These are phyloP conservation scores for Uronychia binucleata DNA, from an alignment of 73 alveolate genomes.

Conservation along the genomic window DNA sequence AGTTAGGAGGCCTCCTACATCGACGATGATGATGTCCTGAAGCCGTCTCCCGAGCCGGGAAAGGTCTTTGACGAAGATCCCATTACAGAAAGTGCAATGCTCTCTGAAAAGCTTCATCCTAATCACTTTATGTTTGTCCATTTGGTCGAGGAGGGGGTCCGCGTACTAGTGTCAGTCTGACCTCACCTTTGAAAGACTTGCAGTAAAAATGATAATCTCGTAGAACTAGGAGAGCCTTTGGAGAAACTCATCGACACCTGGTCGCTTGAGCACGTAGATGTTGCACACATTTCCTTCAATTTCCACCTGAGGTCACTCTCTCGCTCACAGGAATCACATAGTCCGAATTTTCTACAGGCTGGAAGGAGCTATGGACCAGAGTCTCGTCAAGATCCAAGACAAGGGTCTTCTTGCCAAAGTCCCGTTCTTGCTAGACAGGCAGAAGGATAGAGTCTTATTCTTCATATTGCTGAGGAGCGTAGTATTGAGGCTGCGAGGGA, in stretches of 20 bases:
- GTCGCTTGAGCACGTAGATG: slow-evolving; percentile 67
- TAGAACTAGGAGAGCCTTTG: slow-evolving; percentile 44
- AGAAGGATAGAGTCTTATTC: neutral
- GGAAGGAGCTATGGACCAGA: slow-evolving; percentile 67
- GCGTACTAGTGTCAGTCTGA: slow-evolving; percentile 63
- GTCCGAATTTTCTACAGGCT: slow-evolving; percentile 40
- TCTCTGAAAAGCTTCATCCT: slow-evolving; percentile 81
- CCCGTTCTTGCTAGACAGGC: neutral
- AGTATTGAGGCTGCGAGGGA: neutral
- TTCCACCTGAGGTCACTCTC: slow-evolving; percentile 7
- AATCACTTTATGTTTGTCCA: slow-evolving; percentile 66
- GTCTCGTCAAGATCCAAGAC: slow-evolving; percentile 88
- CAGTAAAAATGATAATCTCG: slow-evolving; percentile 73
- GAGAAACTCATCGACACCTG: slow-evolving; percentile 58
- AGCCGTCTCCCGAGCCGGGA: slow-evolving; percentile 72
- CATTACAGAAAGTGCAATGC: slow-evolving; percentile 83
- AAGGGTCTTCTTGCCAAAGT: slow-evolving; percentile 49
- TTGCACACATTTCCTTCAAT: slow-evolving; percentile 52
- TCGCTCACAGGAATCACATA: slow-evolving; percentile 29
- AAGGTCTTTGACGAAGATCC: slow-evolving; percentile 86
- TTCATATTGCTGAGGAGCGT: neutral
- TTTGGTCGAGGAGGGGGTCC: slow-evolving; percentile 80
- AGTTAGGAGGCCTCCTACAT: neutral
- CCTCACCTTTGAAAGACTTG: slow-evolving; percentile 57
- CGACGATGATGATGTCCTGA: slow-evolving; percentile 78